Evolutionary conservation across 805 yeast genomes (phyloP).

Genomic region (Wickerhamiella slavikovae): DNA sequence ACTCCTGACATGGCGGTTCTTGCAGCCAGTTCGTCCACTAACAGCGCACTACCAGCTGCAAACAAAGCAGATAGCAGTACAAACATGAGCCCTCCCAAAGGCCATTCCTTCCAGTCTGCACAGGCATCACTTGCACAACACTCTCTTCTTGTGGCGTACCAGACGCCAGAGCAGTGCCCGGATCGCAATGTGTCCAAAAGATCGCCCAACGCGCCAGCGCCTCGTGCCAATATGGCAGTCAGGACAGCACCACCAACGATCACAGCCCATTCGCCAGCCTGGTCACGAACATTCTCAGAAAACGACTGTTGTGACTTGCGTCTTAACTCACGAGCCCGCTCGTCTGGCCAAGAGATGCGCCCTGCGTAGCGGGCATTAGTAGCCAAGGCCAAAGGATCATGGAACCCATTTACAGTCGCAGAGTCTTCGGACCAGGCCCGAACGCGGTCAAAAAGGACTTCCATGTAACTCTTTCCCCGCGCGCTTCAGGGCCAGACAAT

Average conservation of each 20-base stretch:
- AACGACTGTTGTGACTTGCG: neutral
- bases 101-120: constrained; percentile 6
- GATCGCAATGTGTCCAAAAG: neutral
- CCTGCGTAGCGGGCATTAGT: too few species aligned
- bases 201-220: neutral
- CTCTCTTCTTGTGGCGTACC: constrained; percentile 2
- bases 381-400: too few species aligned
- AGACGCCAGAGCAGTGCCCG: constrained; percentile 4
- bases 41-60: constrained; percentile 21
- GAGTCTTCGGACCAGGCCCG: too few species aligned
- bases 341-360: constrained; percentile 5
- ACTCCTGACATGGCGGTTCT: constrained; percentile 41
- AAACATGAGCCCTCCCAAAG: constrained; percentile 20
- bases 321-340: constrained; percentile 1
- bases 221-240: constrained; percentile 1
- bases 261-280: constrained; percentile 1
- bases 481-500: too few species aligned
- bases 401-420: too few species aligned
- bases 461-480: too few species aligned
- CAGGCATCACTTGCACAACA: constrained; percentile 3
- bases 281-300: neutral
- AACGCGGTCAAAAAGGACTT: too few species aligned
- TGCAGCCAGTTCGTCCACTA: constrained; percentile 17
- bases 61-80: constrained; percentile 20
- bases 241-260: constrained; percentile 1